A percentile compares a stretch with the other conserved stretches of the same genome.
These are phyloP conservation scores for barrel medic (Medicago truncatula) DNA, from an alignment of 306 rosid genomes.

Conservation along the genomic window MtrunA17r5.0-ANR NC_053043.1:47509501-47510000, in stretches of 20 bases:
- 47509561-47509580: neutral
- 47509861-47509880: constrained; percentile 44
- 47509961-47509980: constrained; percentile 50
- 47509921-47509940: constrained; percentile 39
- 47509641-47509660: constrained; percentile 27
- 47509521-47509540: too few relatives aligned
- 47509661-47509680: neutral
- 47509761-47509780: neutral
- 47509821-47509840: neutral
- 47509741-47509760: constrained; percentile 8
- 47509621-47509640: constrained; percentile 28
- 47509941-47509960: constrained; percentile 68
- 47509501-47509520: too few relatives aligned
- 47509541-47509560: neutral
- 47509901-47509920: constrained; percentile 39
- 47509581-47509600: constrained; percentile 6
- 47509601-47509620: constrained; percentile 27
- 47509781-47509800: neutral
- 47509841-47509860: neutral
- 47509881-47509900: constrained; percentile 46
- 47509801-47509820: neutral
- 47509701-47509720: constrained; percentile 4
- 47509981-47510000: constrained; percentile 48
- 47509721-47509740: constrained; percentile 16
- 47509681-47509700: neutral